Evolutionary conservation across 2,329 filamentous ascomycete species (phyloP), one percentile per base, ranked within the genome.

Genomic region (Diaporthe amygdali): DNA sequence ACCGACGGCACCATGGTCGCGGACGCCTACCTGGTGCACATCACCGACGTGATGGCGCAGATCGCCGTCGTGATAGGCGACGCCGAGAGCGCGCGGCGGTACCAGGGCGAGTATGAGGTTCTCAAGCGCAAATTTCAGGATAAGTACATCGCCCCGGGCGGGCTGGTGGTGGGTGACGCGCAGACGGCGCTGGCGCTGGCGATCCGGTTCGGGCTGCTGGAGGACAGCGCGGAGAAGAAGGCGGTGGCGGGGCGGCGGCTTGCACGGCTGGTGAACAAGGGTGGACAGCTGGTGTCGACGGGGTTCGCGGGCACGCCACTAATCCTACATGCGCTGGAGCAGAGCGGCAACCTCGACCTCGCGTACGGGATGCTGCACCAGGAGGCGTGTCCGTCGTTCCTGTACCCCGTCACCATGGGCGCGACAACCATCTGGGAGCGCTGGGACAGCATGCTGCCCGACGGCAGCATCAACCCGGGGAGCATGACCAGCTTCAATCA

Each of bases 351-450:
- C 0, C 76, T 78, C 0, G 74, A 81, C 0, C 76, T 80, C 15
- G 81, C 82, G 67, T 88, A 88, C 74, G 78, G 79, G 20, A 87
- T 88, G 84, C 79, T 88, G 1, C 77, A 84, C 6, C 81, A 87
- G 74, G 83, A 80, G 7, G 75, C 80, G 3, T 69, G 83, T 77
- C 46, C 84, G 1, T 79, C 77, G 2, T 84, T 80, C 79, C 75
- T 84, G 22, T 83, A 82, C 68, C 80, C 78, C 2, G 76, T 84
- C 22, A 77, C 74, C 10, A 82, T 82, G 80, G 80, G 79, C 12
- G 81, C 79, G 2, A 84, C 82, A 1, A 83, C 81, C 1, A 77
- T 80, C 14, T 84, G 82, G 82, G 82, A 84, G 75, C 79, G 82
- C 8, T 84, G 82, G 82, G 81, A 84, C 70, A 79, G 77, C 47